Conservation (phyloP, 768 basidiomycete species). For the Lactarius tabidus region DNA sequence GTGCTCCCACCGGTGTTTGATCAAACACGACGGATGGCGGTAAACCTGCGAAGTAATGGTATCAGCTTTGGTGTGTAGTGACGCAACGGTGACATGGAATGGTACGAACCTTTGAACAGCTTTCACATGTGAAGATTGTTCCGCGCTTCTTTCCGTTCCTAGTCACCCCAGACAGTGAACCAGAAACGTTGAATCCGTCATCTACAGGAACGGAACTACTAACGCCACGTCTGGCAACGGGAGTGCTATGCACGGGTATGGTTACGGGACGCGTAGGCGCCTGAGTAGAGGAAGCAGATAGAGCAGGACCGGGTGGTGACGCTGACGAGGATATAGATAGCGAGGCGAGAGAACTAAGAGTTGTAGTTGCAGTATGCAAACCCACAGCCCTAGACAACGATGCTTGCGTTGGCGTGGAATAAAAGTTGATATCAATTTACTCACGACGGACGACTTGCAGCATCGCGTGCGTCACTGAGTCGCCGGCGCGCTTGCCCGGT, state of each 20-base stretch:
- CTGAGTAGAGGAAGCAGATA: slow-evolving; percentile 26
- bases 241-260: slow-evolving; percentile 7
- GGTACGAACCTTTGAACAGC: slow-evolving; percentile 78
- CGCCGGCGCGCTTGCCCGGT: slow-evolving; percentile 66
- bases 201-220: slow-evolving; percentile 24
- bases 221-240: neutral
- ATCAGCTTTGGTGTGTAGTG: neutral
- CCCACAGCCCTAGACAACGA: slow-evolving; percentile 33
- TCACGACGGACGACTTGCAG: slow-evolving; percentile 69
- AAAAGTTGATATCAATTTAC: slow-evolving; percentile 33
- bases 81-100: neutral
- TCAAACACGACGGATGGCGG: slow-evolving; percentile 89
- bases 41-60: slow-evolving; percentile 51
- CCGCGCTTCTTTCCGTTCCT: slow-evolving; percentile 69
- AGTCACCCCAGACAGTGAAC: slow-evolving; percentile 28
- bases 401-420: slow-evolving; percentile 7
- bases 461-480: slow-evolving; percentile 76
- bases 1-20: slow-evolving; percentile 98
- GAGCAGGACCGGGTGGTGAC: slow-evolving; percentile 27
- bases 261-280: slow-evolving; percentile 23
- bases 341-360: slow-evolving; percentile 41
- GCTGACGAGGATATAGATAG: slow-evolving; percentile 39
- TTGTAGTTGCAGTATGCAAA: slow-evolving; percentile 36
- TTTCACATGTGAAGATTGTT: slow-evolving; percentile 87
- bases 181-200: slow-evolving; percentile 24